Conservation (phyloP, 192 early-diverging fungal genomes). For the Pilaira anomala region DNA sequence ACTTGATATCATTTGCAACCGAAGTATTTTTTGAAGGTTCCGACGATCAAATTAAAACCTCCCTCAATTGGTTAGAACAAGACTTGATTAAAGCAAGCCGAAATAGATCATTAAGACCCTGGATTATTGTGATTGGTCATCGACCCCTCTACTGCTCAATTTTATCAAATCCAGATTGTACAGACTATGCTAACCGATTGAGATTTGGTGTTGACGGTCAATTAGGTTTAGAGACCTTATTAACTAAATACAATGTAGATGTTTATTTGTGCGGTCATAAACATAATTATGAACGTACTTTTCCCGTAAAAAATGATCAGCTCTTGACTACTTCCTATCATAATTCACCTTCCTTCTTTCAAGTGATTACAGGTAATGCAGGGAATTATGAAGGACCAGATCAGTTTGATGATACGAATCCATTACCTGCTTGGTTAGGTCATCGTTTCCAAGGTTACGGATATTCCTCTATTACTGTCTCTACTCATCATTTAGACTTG, state of each 20-base stretch:
- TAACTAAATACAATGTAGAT: slow-evolving; percentile 21
- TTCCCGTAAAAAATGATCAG: slow-evolving; percentile 8
- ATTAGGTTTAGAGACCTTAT: slow-evolving; percentile 12
- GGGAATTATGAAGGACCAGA: slow-evolving; percentile 25
- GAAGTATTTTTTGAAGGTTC: slow-evolving; percentile 27
- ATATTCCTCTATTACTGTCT: slow-evolving; percentile 5
- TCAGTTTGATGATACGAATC: slow-evolving; percentile 8
- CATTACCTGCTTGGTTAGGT: slow-evolving; percentile 19
- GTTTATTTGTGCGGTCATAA: slow-evolving; percentile 25
- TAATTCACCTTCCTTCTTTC: slow-evolving; percentile 23
- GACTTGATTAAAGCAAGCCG: slow-evolving; percentile 19
- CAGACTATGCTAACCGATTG: background rate
- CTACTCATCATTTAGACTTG: slow-evolving; percentile 9
- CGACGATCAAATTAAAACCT: background rate
- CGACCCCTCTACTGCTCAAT: slow-evolving; percentile 20
- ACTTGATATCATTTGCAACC: slow-evolving; percentile 25
- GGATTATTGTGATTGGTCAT: slow-evolving; percentile 29
- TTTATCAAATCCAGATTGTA: slow-evolving; percentile 9
- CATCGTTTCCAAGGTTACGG: slow-evolving; percentile 22
- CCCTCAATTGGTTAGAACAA: slow-evolving; percentile 25
- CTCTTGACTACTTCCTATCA: slow-evolving; percentile 13
- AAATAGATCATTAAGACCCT: slow-evolving; percentile 14
- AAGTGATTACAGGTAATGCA: slow-evolving; percentile 20
- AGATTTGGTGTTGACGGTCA: background rate
- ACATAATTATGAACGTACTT: slow-evolving; percentile 30